Percentiles rank a stretch among this genome's conserved stretches.
Evolutionary conservation across 1,139 yeast genomes (phyloP).

Genomic region (Taiozyma sp.): DNA sequence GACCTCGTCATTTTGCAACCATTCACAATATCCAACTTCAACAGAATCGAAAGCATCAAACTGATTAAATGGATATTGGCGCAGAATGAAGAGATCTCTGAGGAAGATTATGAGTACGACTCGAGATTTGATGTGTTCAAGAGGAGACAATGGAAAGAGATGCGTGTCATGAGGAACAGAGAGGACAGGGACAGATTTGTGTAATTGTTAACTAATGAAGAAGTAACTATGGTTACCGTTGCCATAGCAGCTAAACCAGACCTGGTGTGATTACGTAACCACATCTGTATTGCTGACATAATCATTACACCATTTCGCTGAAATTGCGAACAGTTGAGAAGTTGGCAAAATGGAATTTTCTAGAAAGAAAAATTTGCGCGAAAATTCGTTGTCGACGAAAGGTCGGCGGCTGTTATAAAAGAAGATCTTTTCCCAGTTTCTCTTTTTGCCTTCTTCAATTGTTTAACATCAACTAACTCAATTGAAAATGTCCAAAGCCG

Average conservation of each 20-base stretch:
- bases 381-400: slow-evolving; percentile 4
- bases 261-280: background rate
- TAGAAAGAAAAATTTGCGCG: slow-evolving; percentile 9
- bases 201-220: background rate
- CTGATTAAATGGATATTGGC: slow-evolving; percentile 46
- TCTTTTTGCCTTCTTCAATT: background rate
- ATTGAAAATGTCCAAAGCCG: slow-evolving; percentile 13
- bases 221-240: background rate
- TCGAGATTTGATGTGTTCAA: slow-evolving; percentile 20
- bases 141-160: slow-evolving; percentile 27
- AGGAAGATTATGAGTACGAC: slow-evolving; percentile 26
- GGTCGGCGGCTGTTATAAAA: slow-evolving; percentile 3
- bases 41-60: slow-evolving; percentile 40
- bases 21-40: slow-evolving; percentile 50
- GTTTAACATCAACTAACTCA: background rate
- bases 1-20: slow-evolving; percentile 44
- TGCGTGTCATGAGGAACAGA: slow-evolving; percentile 17
- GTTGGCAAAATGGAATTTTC: slow-evolving; percentile 6
- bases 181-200: slow-evolving; percentile 19
- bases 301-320: background rate
- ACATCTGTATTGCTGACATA: background rate
- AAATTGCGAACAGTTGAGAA: background rate
- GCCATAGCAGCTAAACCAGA: background rate
- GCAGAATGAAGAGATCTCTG: slow-evolving; percentile 34
- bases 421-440: slow-evolving; percentile 1